These are phyloP conservation scores for Scheffersomyces spartinae DNA, from an alignment of 805 yeast species.

Conservation along the genomic window DNA sequence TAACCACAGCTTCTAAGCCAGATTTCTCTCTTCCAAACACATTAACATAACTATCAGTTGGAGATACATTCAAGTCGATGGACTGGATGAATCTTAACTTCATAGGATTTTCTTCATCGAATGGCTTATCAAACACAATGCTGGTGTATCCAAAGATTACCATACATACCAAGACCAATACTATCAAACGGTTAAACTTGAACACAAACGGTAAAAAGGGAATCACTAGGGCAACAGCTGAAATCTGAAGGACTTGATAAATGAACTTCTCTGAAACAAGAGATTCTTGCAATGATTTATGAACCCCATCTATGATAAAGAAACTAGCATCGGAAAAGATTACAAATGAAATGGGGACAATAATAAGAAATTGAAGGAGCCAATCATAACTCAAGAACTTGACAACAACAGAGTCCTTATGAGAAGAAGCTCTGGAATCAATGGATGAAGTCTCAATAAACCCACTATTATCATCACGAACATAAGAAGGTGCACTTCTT, in stretches of 20 bases:
- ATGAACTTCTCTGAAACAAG: slow-evolving; percentile 26
- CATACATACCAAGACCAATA: slow-evolving; percentile 25
- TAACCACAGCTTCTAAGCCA: slow-evolving; percentile 31
- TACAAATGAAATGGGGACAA: slow-evolving; percentile 55
- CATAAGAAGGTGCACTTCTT: slow-evolving; percentile 3
- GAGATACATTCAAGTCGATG: slow-evolving; percentile 31
- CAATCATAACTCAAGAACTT: slow-evolving; percentile 62
- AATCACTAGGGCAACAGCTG: slow-evolving; percentile 15
- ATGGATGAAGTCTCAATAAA: slow-evolving; percentile 6
- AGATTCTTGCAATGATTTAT: slow-evolving; percentile 65
- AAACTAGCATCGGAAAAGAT: slow-evolving; percentile 44
- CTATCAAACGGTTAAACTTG: slow-evolving; percentile 46
- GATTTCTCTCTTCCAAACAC: slow-evolving; percentile 42
- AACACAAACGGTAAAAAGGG: slow-evolving; percentile 62
- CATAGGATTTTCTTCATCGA: slow-evolving; percentile 49
- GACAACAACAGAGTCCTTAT: slow-evolving; percentile 3
- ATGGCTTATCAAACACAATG: slow-evolving; percentile 41
- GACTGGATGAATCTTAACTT: slow-evolving; percentile 62
- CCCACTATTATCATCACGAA: slow-evolving; percentile 9
- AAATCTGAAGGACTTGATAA: slow-evolving; percentile 13
- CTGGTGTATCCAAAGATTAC: slow-evolving; percentile 25
- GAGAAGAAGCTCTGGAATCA: slow-evolving; percentile 4
- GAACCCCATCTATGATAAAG: slow-evolving; percentile 49
- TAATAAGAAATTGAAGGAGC: slow-evolving; percentile 58
- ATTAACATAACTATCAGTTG: slow-evolving; percentile 24